These are phyloP conservation scores for Colletotrichum tamarilloi DNA, from an alignment of 2,329 filamentous ascomycete genomes.

Conservation along the genomic window DNA sequence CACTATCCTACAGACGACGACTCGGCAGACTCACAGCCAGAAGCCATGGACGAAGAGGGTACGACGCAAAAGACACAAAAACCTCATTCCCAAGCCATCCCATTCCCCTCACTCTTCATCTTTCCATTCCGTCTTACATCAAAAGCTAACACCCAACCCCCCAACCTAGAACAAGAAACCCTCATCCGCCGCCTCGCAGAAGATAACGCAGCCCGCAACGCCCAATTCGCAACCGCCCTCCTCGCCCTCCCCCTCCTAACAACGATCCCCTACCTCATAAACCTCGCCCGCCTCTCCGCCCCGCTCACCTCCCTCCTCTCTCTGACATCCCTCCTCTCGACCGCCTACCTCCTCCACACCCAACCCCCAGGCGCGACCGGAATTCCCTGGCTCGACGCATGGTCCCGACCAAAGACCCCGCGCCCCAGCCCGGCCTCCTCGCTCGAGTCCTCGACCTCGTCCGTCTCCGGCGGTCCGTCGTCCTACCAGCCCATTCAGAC, in stretches of 20 bases:
- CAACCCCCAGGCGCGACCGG: constrained; percentile 67
- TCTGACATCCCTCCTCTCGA: constrained; percentile 69
- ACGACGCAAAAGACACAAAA: constrained; percentile 18
- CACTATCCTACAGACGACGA: constrained; percentile 75
- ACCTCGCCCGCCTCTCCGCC: constrained; percentile 48
- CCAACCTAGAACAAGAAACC: constrained; percentile 68
- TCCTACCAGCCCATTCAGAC: constrained; percentile 2
- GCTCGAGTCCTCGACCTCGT: constrained; percentile 22
- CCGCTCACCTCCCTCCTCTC: constrained; percentile 40
- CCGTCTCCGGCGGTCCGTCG: constrained; percentile 21
- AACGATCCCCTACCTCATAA: constrained; percentile 64
- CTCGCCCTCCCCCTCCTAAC: constrained; percentile 69
- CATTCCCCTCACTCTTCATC: constrained; percentile 32
- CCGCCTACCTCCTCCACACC: constrained; percentile 68
- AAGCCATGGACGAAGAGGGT: constrained; percentile 83
- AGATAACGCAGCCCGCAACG: constrained; percentile 68
- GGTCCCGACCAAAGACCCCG: constrained; percentile 44
- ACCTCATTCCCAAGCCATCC: too few relatives aligned
- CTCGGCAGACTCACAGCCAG: constrained; percentile 62
- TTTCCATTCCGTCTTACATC: constrained; percentile 21
- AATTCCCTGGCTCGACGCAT: constrained; percentile 60
- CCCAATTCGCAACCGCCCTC: constrained; percentile 68
- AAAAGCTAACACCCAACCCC: constrained; percentile 29
- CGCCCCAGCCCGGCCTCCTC: constrained; percentile 22
- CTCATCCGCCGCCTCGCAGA: constrained; percentile 67